These are phyloP conservation scores for Erodium texanum DNA, from an alignment of 441 rosid genomes.

Conservation along the genomic window DNA sequence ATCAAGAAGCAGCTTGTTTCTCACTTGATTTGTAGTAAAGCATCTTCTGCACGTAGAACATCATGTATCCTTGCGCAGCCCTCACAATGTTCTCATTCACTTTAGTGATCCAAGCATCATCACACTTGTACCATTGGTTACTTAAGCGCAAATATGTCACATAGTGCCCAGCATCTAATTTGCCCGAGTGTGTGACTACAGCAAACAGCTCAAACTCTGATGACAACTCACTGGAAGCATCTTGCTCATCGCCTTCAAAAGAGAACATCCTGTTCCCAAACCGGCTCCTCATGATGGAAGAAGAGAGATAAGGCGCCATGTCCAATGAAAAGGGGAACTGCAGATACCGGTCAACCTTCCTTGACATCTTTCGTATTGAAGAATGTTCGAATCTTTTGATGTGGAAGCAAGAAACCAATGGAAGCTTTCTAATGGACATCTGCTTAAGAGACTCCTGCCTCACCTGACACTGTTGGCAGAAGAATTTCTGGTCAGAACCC, in stretches of 20 bases:
- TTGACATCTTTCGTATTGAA: slow-evolving; percentile 46
- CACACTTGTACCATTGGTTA: slow-evolving; percentile 68
- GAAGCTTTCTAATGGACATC: slow-evolving; percentile 74
- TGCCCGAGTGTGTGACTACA: slow-evolving; percentile 57
- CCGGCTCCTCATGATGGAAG: slow-evolving; percentile 57
- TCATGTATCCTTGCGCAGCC: slow-evolving; percentile 77
- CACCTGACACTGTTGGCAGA: slow-evolving; percentile 70
- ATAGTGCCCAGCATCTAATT: slow-evolving; percentile 64
- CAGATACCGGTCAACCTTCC: slow-evolving; percentile 59
- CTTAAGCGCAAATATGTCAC: slow-evolving; percentile 55
- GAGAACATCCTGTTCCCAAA: slow-evolving; percentile 55
- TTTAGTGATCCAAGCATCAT: slow-evolving; percentile 64
- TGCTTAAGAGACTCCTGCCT: slow-evolving; percentile 69
- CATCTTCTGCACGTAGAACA: slow-evolving; percentile 71
- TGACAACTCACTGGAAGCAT: slow-evolving; percentile 40
- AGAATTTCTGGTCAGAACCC: slow-evolving; percentile 72
- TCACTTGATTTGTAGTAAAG: slow-evolving; percentile 49
- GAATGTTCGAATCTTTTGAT: slow-evolving; percentile 76
- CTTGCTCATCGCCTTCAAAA: slow-evolving; percentile 60
- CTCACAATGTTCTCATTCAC: slow-evolving; percentile 62
- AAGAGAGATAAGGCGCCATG: slow-evolving; percentile 65
- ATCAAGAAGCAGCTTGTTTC: slow-evolving; percentile 26
- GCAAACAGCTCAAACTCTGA: slow-evolving; percentile 70
- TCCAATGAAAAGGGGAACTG: slow-evolving; percentile 65
- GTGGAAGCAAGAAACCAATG: slow-evolving; percentile 63